Percentiles rank a stretch among this genome's conserved stretches.
phyloP scores from a whole-genome alignment of 805 yeast genomes.

The Zygotorulaspora chibaensis region DNA sequence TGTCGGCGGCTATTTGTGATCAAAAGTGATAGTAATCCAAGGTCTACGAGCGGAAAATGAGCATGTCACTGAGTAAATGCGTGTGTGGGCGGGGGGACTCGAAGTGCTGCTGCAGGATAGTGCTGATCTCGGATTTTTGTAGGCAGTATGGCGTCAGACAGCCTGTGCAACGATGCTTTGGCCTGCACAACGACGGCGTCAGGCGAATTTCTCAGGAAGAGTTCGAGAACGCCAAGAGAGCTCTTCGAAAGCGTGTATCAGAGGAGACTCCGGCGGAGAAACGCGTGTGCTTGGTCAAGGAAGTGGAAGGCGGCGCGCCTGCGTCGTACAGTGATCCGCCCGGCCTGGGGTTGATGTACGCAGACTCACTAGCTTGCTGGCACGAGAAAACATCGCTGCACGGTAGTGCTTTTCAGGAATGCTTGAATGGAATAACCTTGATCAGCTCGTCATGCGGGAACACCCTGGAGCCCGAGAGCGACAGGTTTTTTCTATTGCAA shows the following conservation, averaged over 20 bases:
- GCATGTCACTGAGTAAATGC: too few relatives aligned
- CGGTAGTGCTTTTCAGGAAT: background rate
- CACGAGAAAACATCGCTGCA: background rate
- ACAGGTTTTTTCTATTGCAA: conserved; percentile 6
- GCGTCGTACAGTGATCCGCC: background rate
- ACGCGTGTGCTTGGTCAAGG: background rate
- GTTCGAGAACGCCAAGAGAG: conserved; percentile 5
- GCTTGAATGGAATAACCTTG: background rate
- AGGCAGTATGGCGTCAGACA: conserved; percentile 3
- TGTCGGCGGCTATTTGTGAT: background rate
- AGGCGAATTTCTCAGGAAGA: conserved; percentile 5
- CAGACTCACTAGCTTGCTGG: background rate
- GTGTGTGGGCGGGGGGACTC: too few relatives aligned
- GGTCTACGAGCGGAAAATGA: too few relatives aligned
- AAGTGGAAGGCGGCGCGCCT: background rate
- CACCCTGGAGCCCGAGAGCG: background rate
- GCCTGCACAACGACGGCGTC: conserved; percentile 11
- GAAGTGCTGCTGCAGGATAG: conserved; percentile 1
- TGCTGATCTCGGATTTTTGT: conserved; percentile 11
- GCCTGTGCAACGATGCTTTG: conserved; percentile 6
- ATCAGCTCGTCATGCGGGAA: background rate
- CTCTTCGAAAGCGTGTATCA: background rate
- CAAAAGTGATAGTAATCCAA: too few relatives aligned
- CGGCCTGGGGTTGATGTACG: background rate
- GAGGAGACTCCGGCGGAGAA: background rate